Conservation (phyloP, 2,329 filamentous ascomycete genomes). For the Diplodia seriata region DNA sequence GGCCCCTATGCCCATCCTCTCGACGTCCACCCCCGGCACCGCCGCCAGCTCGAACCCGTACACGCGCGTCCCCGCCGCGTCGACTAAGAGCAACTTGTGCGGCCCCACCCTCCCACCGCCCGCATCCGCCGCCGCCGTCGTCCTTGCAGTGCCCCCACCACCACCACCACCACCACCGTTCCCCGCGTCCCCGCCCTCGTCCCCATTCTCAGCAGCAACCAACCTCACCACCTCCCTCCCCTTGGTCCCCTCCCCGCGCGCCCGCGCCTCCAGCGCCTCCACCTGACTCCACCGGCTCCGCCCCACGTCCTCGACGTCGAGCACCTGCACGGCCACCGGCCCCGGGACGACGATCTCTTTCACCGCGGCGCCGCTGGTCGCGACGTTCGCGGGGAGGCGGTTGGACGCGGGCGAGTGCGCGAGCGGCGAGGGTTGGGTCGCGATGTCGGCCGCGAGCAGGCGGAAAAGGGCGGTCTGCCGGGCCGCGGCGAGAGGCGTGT, state of each 20-base stretch:
- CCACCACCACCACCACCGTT: background rate
- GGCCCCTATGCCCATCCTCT: constrained; percentile 78
- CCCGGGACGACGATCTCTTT: constrained; percentile 64
- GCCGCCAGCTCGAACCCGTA: constrained; percentile 69
- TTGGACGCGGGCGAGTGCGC: constrained; percentile 44
- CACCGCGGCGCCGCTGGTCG: constrained; percentile 54
- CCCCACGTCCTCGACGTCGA: constrained; percentile 85
- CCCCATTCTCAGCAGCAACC: constrained; percentile 49
- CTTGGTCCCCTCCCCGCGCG: constrained; percentile 74
- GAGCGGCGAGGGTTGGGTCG: constrained; percentile 68
- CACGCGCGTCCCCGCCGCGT: constrained; percentile 70
- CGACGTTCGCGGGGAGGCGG: constrained; percentile 65
- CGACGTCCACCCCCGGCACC: constrained; percentile 72
- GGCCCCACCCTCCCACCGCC: constrained; percentile 74
- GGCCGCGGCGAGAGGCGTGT: constrained; percentile 71
- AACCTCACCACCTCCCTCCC: constrained; percentile 85
- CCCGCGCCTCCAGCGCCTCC: constrained; percentile 76
- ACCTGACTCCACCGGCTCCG: constrained; percentile 85
- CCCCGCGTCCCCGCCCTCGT: constrained; percentile 32
- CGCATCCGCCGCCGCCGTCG: constrained; percentile 39
- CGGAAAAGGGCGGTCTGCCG: constrained; percentile 82
- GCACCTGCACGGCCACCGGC: constrained; percentile 77
- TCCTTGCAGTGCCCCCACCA: constrained; percentile 33
- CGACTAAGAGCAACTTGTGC: constrained; percentile 82
- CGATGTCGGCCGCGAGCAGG: constrained; percentile 78